Base-by-base conservation (phyloP, 2,329 filamentous ascomycete genomes). In the Fusarium sp. region DNA sequence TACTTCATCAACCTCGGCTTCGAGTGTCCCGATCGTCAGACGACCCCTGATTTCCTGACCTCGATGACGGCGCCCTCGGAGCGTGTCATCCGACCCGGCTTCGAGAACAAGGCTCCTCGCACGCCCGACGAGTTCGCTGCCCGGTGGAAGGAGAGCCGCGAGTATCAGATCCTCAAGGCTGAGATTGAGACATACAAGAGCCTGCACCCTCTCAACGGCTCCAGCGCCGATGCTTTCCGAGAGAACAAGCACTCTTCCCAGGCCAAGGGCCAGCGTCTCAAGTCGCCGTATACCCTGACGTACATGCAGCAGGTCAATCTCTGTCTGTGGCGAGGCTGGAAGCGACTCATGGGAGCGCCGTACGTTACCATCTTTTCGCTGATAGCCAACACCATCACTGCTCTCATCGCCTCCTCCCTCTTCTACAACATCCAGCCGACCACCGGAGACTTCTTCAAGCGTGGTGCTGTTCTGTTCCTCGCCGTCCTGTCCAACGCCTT, bases 1-100 rank as follows among this genome's bases (percentile, higher is more conserved):
- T 90, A 87, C 69, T 90, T 91, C 57, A 76, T 85, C 57, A 75
- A 80, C 55, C 79, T 90, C 2, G 87, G 87, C 6, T 89, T 87
- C 67, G 79, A 85, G n/a, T 86, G 85, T 66, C 84, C 85, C 0
- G 75, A 83, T 3, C 83, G 86, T 27, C 83, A 84, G 74, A 89
- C 86, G 0, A 86, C 84, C 0, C 84, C 86, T 6, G 87, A 90
- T 65, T 89, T 89, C 74, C 70, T 89, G 41, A 89, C 87, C 0
- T 80, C 80, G 1, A 78, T 84, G 36, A 83, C 81, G 1, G 75
- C 70, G 4, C 73, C 74, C 1, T 52, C 64, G 2, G 76, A 78
- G 57, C 75, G 75, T 15, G 61, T 72, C 25, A 53, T 76, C 11
- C 70, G 67, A 13, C 66, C 69, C 0, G 76, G 76, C 2, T 76